A percentile compares a stretch with the other conserved stretches of the same genome.
phyloP scores from a whole-genome alignment of 2,329 filamentous ascomycete genomes.

The Cordyceps javanica region DNA sequence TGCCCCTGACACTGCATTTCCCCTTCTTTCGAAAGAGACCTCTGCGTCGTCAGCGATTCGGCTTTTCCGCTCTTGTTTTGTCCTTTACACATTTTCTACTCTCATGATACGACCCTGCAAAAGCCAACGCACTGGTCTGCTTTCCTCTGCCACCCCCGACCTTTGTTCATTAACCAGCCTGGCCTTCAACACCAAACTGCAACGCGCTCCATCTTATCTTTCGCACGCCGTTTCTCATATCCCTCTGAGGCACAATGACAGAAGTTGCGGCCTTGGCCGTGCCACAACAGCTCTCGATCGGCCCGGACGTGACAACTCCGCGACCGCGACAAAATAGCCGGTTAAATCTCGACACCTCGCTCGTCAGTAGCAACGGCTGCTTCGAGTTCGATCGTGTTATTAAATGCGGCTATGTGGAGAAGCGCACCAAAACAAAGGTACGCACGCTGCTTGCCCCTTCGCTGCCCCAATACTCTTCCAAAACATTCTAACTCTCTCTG shows the following conservation, averaged over 20 bases:
- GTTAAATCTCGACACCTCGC: conserved; percentile 56
- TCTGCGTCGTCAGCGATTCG: background rate
- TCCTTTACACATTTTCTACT: background rate
- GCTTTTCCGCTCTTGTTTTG: background rate
- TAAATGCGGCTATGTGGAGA: conserved; percentile 80
- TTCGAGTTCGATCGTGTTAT: conserved; percentile 94
- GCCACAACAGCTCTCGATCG: conserved; percentile 10
- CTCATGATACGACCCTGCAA: background rate
- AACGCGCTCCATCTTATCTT: background rate
- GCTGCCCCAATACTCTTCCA: conserved; percentile 13
- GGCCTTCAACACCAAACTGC: background rate
- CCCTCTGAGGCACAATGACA: conserved; percentile 2
- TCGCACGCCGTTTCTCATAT: background rate
- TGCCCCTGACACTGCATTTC: conserved; percentile 8
- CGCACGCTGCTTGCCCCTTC: conserved; percentile 14
- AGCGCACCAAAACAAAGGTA: conserved; percentile 92
- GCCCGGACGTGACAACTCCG: conserved; percentile 15
- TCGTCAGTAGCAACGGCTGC: conserved; percentile 89
- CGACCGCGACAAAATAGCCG: conserved; percentile 21
- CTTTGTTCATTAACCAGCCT: background rate
- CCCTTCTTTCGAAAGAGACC: background rate
- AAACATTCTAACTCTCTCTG: background rate
- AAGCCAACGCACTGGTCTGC: background rate
- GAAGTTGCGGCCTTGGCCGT: conserved; percentile 7
- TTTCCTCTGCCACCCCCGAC: background rate